Conservation (phyloP, 805 yeast species). For the Brettanomyces naardenensis region DNA sequence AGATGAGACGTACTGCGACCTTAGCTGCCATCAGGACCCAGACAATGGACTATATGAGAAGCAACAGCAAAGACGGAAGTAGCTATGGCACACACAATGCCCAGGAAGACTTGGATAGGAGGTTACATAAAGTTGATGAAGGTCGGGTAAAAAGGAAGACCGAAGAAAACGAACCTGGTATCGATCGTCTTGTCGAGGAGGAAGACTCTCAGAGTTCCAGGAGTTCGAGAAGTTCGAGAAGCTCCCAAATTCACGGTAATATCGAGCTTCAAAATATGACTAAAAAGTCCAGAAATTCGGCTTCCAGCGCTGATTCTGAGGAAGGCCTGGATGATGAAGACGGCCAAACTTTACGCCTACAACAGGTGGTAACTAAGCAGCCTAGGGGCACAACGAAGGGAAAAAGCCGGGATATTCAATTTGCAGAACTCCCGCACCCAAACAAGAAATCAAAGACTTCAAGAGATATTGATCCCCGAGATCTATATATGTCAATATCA, state of each 20-base stretch:
- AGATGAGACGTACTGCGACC: slow-evolving; percentile 76
- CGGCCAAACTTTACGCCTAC: background rate
- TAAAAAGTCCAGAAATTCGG: background rate
- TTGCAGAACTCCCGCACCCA: slow-evolving; percentile 55
- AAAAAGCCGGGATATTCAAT: slow-evolving; percentile 36
- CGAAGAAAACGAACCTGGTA: background rate
- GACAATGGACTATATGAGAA: slow-evolving; percentile 18
- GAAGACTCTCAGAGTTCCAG: background rate
- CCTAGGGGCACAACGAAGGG: slow-evolving; percentile 1
- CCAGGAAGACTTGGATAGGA: slow-evolving; percentile 21
- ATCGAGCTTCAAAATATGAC: background rate
- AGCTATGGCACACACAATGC: slow-evolving; percentile 24
- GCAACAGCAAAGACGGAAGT: slow-evolving; percentile 5
- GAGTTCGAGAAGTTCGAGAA: too few relatives aligned
- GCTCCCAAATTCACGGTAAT: too few relatives aligned
- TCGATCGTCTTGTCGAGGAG: background rate
- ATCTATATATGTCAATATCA: slow-evolving; percentile 76
- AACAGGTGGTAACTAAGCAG: background rate
- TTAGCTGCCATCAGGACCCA: slow-evolving; percentile 39
- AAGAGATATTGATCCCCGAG: slow-evolving; percentile 64
- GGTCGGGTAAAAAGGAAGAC: background rate
- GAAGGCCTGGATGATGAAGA: background rate
- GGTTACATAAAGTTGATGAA: slow-evolving; percentile 13
- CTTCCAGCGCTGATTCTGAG: background rate
- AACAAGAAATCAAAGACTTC: slow-evolving; percentile 22